Conservation (phyloP, 495 filamentous ascomycete species). For the Ascodesmis nigricans region DNA sequence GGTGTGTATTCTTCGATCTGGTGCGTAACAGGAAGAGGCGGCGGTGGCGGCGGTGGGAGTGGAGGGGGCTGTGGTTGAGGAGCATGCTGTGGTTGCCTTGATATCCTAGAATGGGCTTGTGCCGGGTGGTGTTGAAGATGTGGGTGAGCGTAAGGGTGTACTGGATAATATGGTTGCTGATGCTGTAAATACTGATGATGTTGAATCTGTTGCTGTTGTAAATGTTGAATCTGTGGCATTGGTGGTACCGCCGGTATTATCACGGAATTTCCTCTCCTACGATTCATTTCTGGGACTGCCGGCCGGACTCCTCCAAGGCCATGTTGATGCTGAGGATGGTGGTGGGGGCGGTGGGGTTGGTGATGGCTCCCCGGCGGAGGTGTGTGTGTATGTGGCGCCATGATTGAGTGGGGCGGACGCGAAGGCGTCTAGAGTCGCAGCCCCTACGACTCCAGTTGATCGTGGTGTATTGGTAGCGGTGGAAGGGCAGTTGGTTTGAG, state of each 20-base stretch:
- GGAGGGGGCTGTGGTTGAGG: slow-evolving; percentile 9
- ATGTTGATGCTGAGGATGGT: background rate
- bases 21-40: slow-evolving; percentile 6
- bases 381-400: no score
- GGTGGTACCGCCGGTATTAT: no score
- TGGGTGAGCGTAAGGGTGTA: no score
- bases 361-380: background rate
- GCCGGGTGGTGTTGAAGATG: slow-evolving; percentile 3
- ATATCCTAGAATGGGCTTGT: slow-evolving; percentile 7
- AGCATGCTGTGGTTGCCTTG: slow-evolving; percentile 7
- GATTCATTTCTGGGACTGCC: background rate
- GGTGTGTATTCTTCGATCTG: slow-evolving; percentile 8
- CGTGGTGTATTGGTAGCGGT: no score
- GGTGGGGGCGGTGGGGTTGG: background rate
- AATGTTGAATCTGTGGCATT: no score
- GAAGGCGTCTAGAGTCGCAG: no score
- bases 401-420: no score
- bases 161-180: slow-evolving; percentile 4
- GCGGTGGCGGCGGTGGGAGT: slow-evolving; percentile 7
- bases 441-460: no score
- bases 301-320: background rate
- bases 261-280: background rate
- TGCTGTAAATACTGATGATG: slow-evolving; percentile 5
- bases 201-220: slow-evolving; percentile 5
- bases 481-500: no score